Evolutionary conservation across 805 yeast species (phyloP).

Genomic region (Candida sphagnicola): DNA sequence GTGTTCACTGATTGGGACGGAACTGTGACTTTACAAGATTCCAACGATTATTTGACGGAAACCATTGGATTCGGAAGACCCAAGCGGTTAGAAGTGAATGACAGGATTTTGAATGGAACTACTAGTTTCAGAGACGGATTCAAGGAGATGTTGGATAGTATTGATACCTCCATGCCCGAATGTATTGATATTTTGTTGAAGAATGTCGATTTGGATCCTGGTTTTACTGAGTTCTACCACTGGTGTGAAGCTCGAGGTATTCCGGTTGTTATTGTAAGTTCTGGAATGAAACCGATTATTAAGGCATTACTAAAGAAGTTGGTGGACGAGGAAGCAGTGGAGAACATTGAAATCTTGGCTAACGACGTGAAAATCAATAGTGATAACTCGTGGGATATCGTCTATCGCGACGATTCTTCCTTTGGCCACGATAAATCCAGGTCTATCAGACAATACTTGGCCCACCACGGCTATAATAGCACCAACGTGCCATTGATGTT

Average conservation of each 20-base stretch:
- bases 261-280: constrained; percentile 83
- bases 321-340: constrained; percentile 72
- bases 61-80: constrained; percentile 79
- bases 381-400: constrained; percentile 73
- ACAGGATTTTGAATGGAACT: constrained; percentile 66
- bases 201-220: constrained; percentile 79
- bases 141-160: constrained; percentile 75
- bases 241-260: constrained; percentile 72
- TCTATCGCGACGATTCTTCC: constrained; percentile 76
- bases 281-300: constrained; percentile 94
- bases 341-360: constrained; percentile 74
- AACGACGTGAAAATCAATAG: constrained; percentile 61
- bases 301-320: constrained; percentile 67
- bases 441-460: constrained; percentile 57
- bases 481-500: constrained; percentile 57
- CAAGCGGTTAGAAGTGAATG: constrained; percentile 63
- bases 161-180: constrained; percentile 70
- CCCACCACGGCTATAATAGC: constrained; percentile 23
- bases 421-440: constrained; percentile 95
- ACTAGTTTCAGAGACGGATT: constrained; percentile 79
- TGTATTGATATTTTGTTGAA: constrained; percentile 69
- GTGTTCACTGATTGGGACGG: constrained; percentile 98
- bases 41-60: constrained; percentile 90
- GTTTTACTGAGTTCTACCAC: constrained; percentile 74
- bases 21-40: constrained; percentile 91